Base-by-base conservation (phyloP, 805 yeast species). In the Hemisphaericaspora nanyangensis region DNA sequence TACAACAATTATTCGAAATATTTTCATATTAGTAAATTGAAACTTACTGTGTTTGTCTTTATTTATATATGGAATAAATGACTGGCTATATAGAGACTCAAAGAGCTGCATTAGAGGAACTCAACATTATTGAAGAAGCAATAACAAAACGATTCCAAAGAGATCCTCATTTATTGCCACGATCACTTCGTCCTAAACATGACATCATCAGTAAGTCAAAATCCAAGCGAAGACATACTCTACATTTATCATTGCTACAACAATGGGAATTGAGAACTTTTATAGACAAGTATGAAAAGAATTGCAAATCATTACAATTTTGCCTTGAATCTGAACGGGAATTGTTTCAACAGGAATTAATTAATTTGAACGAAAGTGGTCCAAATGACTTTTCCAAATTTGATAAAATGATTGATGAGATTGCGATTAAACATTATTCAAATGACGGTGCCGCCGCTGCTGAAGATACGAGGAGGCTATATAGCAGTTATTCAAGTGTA, bases 51-150 rank as follows among this genome's bases (percentile, higher is more conserved):
- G n/a, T n/a, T n/a, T n/a, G n/a, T n/a, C n/a, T n/a, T n/a, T n/a
- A n/a, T n/a, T n/a, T n/a, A n/a, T n/a, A n/a, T n/a, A n/a, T n/a
- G n/a, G n/a, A n/a, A n/a, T 13, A 10, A 31, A 59, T 58, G 63
- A 49, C 53, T 39, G 50, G 48, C 27, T 53, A 58, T 17, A 51
- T 67, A 35, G 73, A 68, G 44, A 37, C 54, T 6, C 67, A 65
- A 45, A 42, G 74, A 25, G 47, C 54, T 12, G 43, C 56, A 15
- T 48, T 77, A 6, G 88, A 82, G 50, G 93, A 85, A 53, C 57
- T 85, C 15, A 95, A 90, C 45, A 61, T 77, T 2, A 72, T 91
- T 3, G 95, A 90, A 50, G 51, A 61, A 20, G 87, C 87, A 0
- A 69, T 88, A 0, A 59, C 82, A 0, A 73, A 72, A 34, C 64